Conservation (phyloP, 805 yeast genomes). For the Saturnispora besseyi region DNA sequence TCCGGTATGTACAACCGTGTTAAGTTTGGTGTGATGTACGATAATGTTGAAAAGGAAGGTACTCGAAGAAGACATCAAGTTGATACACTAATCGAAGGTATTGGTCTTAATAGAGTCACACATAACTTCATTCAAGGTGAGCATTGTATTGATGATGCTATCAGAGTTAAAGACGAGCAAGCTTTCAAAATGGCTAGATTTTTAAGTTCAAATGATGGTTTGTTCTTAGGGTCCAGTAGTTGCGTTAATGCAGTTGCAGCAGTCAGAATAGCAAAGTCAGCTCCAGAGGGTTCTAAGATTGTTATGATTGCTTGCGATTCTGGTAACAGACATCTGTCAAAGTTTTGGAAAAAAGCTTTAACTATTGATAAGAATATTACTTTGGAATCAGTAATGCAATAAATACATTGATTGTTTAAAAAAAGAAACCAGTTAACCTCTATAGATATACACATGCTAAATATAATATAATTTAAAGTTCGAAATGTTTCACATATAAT, state of each 20-base stretch:
- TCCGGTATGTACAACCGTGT: constrained; percentile 82
- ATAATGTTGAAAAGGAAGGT: constrained; percentile 81
- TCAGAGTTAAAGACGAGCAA: constrained; percentile 69
- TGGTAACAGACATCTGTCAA: constrained; percentile 82
- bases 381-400: constrained; percentile 30
- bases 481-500: too few species aligned
- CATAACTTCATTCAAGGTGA: constrained; percentile 72
- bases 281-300: constrained; percentile 54
- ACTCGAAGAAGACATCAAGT: constrained; percentile 93
- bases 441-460: neutral
- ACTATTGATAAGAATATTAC: constrained; percentile 30
- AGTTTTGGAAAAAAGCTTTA: constrained; percentile 77
- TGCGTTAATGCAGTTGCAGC: constrained; percentile 94
- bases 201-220: constrained; percentile 74
- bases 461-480: too few species aligned
- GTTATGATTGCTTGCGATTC: constrained; percentile 89
- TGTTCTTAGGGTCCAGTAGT: constrained; percentile 88
- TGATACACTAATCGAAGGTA: constrained; percentile 89
- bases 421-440: neutral
- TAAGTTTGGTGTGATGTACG: constrained; percentile 91
- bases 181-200: constrained; percentile 85
- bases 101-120: constrained; percentile 83
- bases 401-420: neutral
- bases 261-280: constrained; percentile 40
- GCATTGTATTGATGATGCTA: constrained; percentile 61